A percentile compares a stretch with the other conserved stretches of the same genome.
These are phyloP conservation scores for Cyclotella choctawhatcheeana DNA, from an alignment of 108 stramenopile species.

Conservation along the genomic window DNA sequence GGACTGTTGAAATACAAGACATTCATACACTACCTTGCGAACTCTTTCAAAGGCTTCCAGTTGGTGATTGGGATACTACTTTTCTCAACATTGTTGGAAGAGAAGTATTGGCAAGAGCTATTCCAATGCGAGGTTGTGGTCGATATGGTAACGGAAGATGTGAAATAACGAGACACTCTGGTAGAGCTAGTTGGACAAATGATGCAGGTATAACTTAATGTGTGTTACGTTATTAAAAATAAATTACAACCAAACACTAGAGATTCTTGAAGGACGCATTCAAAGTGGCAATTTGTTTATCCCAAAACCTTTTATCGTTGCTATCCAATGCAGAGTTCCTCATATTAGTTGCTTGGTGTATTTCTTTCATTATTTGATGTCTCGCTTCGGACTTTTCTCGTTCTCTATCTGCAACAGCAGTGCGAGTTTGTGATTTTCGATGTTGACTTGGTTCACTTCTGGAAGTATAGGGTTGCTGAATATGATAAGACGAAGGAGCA, in stretches of 20 bases:
- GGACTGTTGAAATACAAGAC: background rate
- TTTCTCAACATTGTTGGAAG: conserved; percentile 20
- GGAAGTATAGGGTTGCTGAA: background rate
- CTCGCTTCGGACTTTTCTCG: conserved; percentile 47
- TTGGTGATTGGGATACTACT: conserved; percentile 25
- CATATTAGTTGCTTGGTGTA: conserved; percentile 54
- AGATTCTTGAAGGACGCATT: conserved; percentile 46
- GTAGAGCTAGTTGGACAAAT: conserved; percentile 24
- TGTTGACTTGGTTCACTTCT: background rate
- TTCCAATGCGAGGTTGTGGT: conserved; percentile 32
- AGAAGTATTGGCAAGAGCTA: conserved; percentile 20
- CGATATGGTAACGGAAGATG: conserved; percentile 27
- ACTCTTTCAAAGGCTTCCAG: conserved; percentile 30
- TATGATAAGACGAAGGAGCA: background rate
- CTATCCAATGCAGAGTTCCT: conserved; percentile 39
- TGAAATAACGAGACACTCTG: conserved; percentile 30
- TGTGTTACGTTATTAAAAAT: background rate
- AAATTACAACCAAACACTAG: background rate
- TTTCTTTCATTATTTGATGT: conserved; percentile 51
- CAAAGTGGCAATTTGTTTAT: conserved; percentile 53
- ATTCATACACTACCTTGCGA: conserved; percentile 27
- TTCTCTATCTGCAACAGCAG: conserved; percentile 22
- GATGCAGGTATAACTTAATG: background rate
- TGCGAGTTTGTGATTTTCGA: conserved; percentile 7
- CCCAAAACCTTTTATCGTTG: conserved; percentile 53